These are phyloP conservation scores for Saturnispora silvae DNA, from an alignment of 805 yeast genomes.

Conservation along the genomic window DNA sequence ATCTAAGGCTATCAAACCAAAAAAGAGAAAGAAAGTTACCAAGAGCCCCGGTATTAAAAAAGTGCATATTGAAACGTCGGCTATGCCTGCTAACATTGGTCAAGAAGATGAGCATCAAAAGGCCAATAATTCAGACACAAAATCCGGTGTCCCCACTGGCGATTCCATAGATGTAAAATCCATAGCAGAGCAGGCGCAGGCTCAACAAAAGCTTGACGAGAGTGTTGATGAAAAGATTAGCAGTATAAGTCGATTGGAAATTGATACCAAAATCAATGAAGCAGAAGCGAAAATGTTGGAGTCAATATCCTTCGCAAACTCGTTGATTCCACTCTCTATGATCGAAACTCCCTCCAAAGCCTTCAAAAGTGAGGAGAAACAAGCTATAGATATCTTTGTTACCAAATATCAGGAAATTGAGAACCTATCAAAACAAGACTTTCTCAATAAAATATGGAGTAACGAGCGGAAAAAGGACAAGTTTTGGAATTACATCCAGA, in stretches of 20 bases:
- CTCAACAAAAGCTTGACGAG: neutral
- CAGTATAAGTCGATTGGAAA: neutral
- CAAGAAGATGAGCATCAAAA: neutral
- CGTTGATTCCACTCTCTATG: constrained; percentile 35
- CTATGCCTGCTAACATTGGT: neutral
- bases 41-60: neutral
- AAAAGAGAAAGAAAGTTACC: neutral
- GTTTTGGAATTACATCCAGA: constrained; percentile 78
- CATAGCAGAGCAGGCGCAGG: neutral
- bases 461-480: constrained; percentile 75
- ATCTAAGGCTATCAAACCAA: neutral
- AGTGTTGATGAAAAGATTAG: neutral
- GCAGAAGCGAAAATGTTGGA: neutral
- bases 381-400: constrained; percentile 64
- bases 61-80: neutral
- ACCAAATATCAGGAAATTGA: constrained; percentile 55
- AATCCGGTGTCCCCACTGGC: neutral
- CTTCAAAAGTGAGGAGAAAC: constrained; percentile 56
- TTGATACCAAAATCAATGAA: neutral
- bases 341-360: constrained; percentile 30
- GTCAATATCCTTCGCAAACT: constrained; percentile 7
- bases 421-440: constrained; percentile 50
- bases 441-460: constrained; percentile 83
- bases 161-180: neutral
- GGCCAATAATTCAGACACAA: neutral